phyloP scores from a whole-genome alignment of 805 yeast genomes.

The Teunomyces kruisii region DNA sequence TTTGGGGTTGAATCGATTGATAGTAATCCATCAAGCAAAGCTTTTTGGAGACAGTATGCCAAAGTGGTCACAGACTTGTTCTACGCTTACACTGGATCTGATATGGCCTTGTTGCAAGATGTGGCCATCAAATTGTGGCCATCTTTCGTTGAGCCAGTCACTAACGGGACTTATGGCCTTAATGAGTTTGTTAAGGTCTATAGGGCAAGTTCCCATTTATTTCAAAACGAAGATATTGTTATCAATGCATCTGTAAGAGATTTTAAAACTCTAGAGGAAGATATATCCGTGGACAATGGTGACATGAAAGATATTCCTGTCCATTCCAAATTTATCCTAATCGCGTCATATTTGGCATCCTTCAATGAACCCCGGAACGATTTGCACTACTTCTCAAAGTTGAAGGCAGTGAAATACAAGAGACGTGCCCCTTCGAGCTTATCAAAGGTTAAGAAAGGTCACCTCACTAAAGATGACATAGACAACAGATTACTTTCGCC shows the following conservation, averaged over 20 bases:
- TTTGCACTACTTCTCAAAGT: conserved; percentile 63
- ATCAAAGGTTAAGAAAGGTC: conserved; percentile 15
- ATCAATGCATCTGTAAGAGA: conserved; percentile 30
- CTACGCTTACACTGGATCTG: conserved; percentile 45
- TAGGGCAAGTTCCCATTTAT: conserved; percentile 27
- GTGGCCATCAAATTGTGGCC: conserved; percentile 35
- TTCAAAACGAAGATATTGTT: conserved; percentile 30
- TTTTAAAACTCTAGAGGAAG: conserved; percentile 23
- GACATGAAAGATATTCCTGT: conserved; percentile 49
- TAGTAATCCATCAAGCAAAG: conserved; percentile 11
- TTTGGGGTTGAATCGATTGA: conserved; percentile 19
- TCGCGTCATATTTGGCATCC: conserved; percentile 84
- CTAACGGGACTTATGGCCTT: conserved; percentile 17
- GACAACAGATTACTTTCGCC: conserved; percentile 70
- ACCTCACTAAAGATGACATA: conserved; percentile 41
- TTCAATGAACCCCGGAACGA: conserved; percentile 71
- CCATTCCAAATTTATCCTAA: conserved; percentile 66
- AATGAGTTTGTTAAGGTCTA: conserved; percentile 36
- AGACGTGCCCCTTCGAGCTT: conserved; percentile 34
- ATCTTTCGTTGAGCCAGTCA: conserved; percentile 27
- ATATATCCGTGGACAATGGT: conserved; percentile 16
- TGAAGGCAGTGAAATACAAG: conserved; percentile 35
- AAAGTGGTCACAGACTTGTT: conserved; percentile 47
- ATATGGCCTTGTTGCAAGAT: conserved; percentile 35
- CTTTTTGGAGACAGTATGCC: conserved; percentile 44